Base-by-base conservation (phyloP, 2,329 filamentous ascomycete genomes). In the Pseudogymnoascus sp. region DNA sequence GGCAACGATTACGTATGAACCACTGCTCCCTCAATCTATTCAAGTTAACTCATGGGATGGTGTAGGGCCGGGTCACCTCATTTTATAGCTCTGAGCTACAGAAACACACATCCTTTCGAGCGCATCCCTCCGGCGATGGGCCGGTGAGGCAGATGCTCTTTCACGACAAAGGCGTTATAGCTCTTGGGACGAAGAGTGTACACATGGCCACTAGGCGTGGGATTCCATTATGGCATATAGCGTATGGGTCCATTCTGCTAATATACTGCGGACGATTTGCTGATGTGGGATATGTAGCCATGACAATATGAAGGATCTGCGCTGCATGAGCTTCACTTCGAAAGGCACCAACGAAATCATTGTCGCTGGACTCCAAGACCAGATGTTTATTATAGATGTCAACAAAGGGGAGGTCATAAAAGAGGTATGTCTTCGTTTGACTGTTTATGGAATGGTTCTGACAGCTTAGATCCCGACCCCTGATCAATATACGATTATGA, bases 261-360 rank as follows among this genome's bases (percentile, higher is more conserved):
- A 33, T n/a, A 30, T 30, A 33, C 35, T 25, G 6, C 2, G 15
- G 37, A 25, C n/a, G 22, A 18, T 59, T 63, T 57, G 60, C 69
- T 71, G 62, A 68, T 63, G 12, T 57, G 57, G 50, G 8, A 38
- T 20, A 47, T 67, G 66, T 65, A 89, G 87, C 65, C 81, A 85
- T 69, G 78, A 85, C 28, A 87, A 88, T 61, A 96, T 97, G 87
- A 85, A 82, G 65, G 90, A 97, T 70, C 77, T 99, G 65, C 85
- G 86, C 68, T 97, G 94, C 74, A 97, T 97, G 91, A 93, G 89
- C 72, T 97, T 96, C 71, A 95, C 91, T 1, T 91, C 90, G 28
- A 91, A 91, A 70, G 88, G 88, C 7, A 90, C 89, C 25, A 82
- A 84, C 12, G 89, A 96, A 70, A 87, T 99, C 62, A 78, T 99